Percentiles rank a stretch among this genome's conserved stretches.
phyloP scores from a whole-genome alignment of 768 basidiomycete species.

The Pleurotus sapidus region DNA sequence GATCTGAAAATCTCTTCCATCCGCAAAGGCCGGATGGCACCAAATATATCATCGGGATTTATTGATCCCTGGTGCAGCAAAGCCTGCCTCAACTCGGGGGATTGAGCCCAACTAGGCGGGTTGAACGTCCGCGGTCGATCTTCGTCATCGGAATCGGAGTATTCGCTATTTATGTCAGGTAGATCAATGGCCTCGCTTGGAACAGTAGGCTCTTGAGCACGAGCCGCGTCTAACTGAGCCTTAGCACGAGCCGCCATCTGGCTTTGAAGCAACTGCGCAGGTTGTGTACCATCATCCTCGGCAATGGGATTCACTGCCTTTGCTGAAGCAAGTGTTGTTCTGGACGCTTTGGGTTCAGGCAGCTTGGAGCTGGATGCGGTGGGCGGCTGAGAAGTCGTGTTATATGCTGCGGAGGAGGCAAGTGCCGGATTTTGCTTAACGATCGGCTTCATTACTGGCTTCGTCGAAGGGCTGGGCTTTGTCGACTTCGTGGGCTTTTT shows the following conservation, averaged over 20 bases:
- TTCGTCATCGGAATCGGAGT: slow-evolving; percentile 95
- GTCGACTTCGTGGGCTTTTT: slow-evolving; percentile 43
- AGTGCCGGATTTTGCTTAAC: slow-evolving; percentile 36
- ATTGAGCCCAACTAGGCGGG: slow-evolving; percentile 88
- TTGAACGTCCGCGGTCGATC: slow-evolving; percentile 69
- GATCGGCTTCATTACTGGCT: slow-evolving; percentile 47
- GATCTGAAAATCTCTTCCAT: slow-evolving; percentile 94
- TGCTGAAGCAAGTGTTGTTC: slow-evolving; percentile 15
- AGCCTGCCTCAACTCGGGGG: slow-evolving; percentile 78
- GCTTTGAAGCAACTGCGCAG: slow-evolving; percentile 59
- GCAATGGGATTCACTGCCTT: slow-evolving; percentile 33
- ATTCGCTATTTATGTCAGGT: slow-evolving; percentile 95
- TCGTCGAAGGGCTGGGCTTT: slow-evolving; percentile 11
- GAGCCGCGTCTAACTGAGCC: slow-evolving; percentile 62
- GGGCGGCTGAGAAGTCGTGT: slow-evolving; percentile 29
- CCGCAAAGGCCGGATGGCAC: slow-evolving; percentile 75
- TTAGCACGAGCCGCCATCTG: slow-evolving; percentile 74
- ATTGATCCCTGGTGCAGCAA: slow-evolving; percentile 81
- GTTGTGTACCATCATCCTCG: slow-evolving; percentile 55
- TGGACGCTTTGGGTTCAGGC: slow-evolving; percentile 28
- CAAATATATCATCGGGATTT: slow-evolving; percentile 91
- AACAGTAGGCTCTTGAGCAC: slow-evolving; percentile 41
- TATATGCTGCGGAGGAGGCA: slow-evolving; percentile 36
- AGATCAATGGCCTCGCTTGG: slow-evolving; percentile 84
- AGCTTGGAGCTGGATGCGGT: slow-evolving; percentile 25